Base-by-base conservation (phyloP, 192 early-diverging fungal species). In the Geosiphon pyriformis region DNA sequence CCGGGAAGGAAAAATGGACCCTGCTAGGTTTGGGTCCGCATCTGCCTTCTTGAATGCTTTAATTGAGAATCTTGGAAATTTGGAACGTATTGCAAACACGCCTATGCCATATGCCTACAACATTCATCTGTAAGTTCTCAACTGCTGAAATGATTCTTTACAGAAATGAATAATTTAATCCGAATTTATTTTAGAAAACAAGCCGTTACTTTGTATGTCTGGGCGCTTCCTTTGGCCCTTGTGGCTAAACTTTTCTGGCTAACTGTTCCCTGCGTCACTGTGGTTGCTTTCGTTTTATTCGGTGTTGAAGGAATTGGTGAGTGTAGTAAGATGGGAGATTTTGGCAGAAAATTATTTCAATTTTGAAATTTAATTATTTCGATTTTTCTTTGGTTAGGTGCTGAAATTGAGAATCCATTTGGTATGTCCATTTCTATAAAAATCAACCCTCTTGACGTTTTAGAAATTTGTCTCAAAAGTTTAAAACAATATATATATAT, bases 321-420 rank as follows among this genome's bases (percentile, higher is more conserved):
- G n/a, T 54, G 51, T 0, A 26, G 10, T 33, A 33, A 52, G 4
- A 30, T 34, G 22, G 1, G 32, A 20, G 11, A 49, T 33, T 11
- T 37, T 17, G 10, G 3, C 10, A 26, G 10, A 53, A 26, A 47
- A 46, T 22, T 46, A 3, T 46, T 46, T 61, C 0, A 47, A 46
- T 27, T 61, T 46, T 8, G 4, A 27, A 46, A 29, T 46, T 47
- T 57, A 22, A 22, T 22, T 65, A n/a, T 33, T 65, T 53, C 20
- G 31, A 3, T 30, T 4, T 1, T 42, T 47, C n/a, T 32, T 42
- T 30, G 1, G 30, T n/a, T 52, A 64, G 88, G 86, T 27, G 62
- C 74, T 10, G 86, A 92, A 77, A 91, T 94, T 58, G 90, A 94
- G 70, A 92, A 94, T 73, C 92, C 92, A 22, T 68, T 83, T 56